A percentile compares a stretch with the other conserved stretches of the same genome.
Conservation (phyloP, 176 grass and related monocot species). For the Poa annua region DNA sequence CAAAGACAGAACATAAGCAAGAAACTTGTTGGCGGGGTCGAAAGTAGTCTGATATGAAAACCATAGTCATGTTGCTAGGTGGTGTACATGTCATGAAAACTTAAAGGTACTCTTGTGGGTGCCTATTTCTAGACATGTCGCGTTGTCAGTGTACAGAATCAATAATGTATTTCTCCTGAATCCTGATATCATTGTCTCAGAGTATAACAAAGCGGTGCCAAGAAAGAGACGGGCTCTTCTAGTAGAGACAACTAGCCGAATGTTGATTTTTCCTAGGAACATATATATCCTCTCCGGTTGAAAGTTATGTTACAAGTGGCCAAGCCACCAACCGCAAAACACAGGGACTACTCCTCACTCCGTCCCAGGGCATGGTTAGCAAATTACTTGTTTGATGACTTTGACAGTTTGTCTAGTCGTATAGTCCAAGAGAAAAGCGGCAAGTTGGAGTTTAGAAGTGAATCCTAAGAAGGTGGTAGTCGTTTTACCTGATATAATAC, state of each 20-base stretch:
- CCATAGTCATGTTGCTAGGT: background rate
- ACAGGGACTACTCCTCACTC: too few species aligned
- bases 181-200: background rate
- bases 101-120: background rate
- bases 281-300: background rate
- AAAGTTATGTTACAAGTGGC: background rate
- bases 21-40: background rate
- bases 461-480: too few species aligned
- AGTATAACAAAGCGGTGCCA: background rate
- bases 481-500: too few species aligned
- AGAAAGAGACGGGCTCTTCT: background rate
- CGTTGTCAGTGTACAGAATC: background rate
- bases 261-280: background rate
- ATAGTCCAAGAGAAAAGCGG: too few species aligned
- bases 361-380: too few species aligned
- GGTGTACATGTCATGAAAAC: background rate
- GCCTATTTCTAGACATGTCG: background rate
- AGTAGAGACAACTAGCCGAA: background rate
- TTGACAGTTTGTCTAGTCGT: too few species aligned
- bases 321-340: too few species aligned
- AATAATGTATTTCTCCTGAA: background rate
- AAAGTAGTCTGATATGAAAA: slow-evolving; percentile 4
- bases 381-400: too few species aligned
- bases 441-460: too few species aligned
- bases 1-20: slow-evolving; percentile 25